A percentile compares a stretch with the other conserved stretches of the same genome.
Evolutionary conservation across 225 moss, liverwort and hornwort genomes (phyloP).

Genomic region (Thuidium tamariscinum): DNA sequence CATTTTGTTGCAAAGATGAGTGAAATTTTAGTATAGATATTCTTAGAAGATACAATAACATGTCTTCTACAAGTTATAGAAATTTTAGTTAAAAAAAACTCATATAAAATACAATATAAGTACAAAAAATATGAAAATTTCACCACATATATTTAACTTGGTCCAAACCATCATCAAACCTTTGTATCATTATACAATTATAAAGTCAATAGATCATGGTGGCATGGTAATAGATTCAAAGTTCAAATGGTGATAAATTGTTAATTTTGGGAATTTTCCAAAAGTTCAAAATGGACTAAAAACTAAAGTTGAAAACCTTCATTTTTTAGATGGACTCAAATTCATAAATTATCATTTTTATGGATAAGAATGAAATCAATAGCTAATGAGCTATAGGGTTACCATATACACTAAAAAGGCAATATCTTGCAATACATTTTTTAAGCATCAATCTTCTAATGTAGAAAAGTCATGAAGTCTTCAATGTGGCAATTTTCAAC

Average conservation of each 20-base stretch:
- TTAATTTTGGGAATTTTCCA: no score
- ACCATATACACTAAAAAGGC: no score
- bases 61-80: neutral
- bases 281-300: no score
- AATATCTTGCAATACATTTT: neutral
- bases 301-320: no score
- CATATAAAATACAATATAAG: no score
- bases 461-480: neutral
- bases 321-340: no score
- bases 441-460: neutral
- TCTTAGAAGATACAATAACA: neutral
- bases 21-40: neutral
- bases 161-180: no score
- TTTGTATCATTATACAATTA: neutral
- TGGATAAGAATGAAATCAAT: neutral
- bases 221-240: no score
- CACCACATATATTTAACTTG: no score
- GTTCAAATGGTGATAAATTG: no score
- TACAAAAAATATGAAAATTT: no score
- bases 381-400: neutral
- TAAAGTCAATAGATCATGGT: neutral
- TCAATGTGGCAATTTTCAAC: neutral
- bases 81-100: rapidly evolving
- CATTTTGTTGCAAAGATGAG: neutral
- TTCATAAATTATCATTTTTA: neutral